These are phyloP conservation scores for Rhizopogon parksii DNA, from an alignment of 1,284 basidiomycete species.

Conservation along the genomic window DNA sequence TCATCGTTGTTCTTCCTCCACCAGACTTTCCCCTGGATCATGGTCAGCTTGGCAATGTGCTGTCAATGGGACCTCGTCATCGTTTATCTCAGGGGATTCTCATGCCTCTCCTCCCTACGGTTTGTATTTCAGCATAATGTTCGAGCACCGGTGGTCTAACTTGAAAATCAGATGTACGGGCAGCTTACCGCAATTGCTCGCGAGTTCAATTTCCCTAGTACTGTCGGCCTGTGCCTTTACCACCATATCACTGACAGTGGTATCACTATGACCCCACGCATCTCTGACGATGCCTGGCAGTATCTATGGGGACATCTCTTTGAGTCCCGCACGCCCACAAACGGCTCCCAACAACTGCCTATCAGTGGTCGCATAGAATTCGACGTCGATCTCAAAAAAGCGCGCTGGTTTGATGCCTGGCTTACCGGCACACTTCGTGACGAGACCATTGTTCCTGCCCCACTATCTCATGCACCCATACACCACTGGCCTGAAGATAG, in stretches of 20 bases:
- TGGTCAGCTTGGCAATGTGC: constrained; percentile 51
- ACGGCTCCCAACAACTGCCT: constrained; percentile 39
- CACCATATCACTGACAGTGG: constrained; percentile 55
- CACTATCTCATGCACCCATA: constrained; percentile 34
- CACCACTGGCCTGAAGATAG: constrained; percentile 51
- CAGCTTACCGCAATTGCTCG: constrained; percentile 71
- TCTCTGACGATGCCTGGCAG: constrained; percentile 73
- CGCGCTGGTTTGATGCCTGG: constrained; percentile 71
- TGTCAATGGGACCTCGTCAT: constrained; percentile 53
- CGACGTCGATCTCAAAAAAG: constrained; percentile 65
- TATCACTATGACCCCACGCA: constrained; percentile 52
- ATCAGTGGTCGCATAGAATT: constrained; percentile 71
- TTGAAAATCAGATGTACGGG: constrained; percentile 52
- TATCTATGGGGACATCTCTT: constrained; percentile 62
- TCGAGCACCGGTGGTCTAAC: not conserved
- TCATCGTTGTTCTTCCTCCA: constrained; percentile 66
- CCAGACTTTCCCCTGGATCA: constrained; percentile 51
- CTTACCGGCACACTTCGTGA: constrained; percentile 36
- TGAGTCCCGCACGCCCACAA: constrained; percentile 36
- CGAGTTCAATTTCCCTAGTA: constrained; percentile 75
- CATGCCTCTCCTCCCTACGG: constrained; percentile 71
- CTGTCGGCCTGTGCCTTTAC: constrained; percentile 65
- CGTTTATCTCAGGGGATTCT: constrained; percentile 62
- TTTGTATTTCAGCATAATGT: constrained; percentile 30
- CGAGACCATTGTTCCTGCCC: constrained; percentile 31